These are phyloP conservation scores for Coriolopsis trogii DNA, from an alignment of 1,284 basidiomycete genomes.

Conservation along the genomic window DNA sequence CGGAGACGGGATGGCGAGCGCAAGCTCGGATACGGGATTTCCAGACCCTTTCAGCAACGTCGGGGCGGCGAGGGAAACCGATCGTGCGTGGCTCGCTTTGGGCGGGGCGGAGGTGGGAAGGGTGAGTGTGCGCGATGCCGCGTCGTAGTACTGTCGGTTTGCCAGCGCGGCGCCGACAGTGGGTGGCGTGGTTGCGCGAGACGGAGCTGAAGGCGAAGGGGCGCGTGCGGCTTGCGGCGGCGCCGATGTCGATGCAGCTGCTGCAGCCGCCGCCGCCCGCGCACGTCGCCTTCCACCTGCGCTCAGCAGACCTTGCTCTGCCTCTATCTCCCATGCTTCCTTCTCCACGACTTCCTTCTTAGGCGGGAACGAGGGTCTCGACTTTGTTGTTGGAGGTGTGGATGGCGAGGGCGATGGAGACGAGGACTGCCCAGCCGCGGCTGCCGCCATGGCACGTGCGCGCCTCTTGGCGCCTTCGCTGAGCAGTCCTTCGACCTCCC, in stretches of 20 bases:
- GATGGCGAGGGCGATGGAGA: conserved; percentile 15
- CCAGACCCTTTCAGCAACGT: conserved; percentile 20
- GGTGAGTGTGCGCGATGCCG: conserved; percentile 56
- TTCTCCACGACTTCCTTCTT: conserved; percentile 47
- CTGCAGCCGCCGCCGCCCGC: conserved; percentile 53
- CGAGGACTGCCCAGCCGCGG: conserved; percentile 15
- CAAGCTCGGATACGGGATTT: conserved; percentile 32
- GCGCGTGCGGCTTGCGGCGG: background rate
- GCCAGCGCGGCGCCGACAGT: conserved; percentile 40
- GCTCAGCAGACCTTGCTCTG: conserved; percentile 70
- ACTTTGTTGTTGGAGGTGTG: background rate
- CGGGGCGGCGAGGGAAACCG: conserved; percentile 57
- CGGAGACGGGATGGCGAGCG: conserved; percentile 62
- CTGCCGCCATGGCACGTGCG: conserved; percentile 30
- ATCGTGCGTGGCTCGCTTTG: conserved; percentile 54
- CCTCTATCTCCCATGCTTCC: conserved; percentile 78
- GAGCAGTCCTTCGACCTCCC: conserved; percentile 41
- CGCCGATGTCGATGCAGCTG: conserved; percentile 13
- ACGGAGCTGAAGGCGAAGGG: conserved; percentile 5
- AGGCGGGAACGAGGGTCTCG: conserved; percentile 21
- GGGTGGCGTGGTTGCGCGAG: conserved; percentile 16
- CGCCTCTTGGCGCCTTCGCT: conserved; percentile 39
- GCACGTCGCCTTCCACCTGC: conserved; percentile 71
- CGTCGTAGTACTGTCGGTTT: conserved; percentile 61
- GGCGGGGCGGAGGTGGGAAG: conserved; percentile 64